These are phyloP conservation scores for Neonectria coccinea DNA, from an alignment of 2,329 filamentous ascomycete genomes.

Conservation along the genomic window DNA sequence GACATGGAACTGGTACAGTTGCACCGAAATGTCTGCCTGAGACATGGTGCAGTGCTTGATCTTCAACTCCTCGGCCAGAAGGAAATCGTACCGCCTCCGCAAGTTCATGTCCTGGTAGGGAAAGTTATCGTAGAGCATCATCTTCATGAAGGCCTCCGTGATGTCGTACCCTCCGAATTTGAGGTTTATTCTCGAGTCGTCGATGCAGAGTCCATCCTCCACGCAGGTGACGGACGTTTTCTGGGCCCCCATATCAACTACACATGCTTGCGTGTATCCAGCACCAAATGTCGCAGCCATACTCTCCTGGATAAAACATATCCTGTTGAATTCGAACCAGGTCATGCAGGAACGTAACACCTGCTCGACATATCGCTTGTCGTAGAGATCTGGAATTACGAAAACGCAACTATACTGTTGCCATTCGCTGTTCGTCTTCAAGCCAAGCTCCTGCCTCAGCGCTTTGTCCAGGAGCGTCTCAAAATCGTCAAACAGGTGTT, in stretches of 20 bases:
- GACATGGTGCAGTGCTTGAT: constrained; percentile 92
- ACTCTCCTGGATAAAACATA: constrained; percentile 97
- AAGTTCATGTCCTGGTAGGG: constrained; percentile 96
- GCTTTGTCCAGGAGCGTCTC: constrained; percentile 88
- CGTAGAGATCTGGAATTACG: constrained; percentile 95
- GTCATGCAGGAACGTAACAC: constrained; percentile 86
- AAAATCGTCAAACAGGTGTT: constrained; percentile 87
- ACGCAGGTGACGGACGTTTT: constrained; percentile 98
- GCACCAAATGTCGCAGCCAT: constrained; percentile 95
- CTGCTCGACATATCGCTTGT: constrained; percentile 90
- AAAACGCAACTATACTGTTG: constrained; percentile 96
- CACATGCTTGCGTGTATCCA: constrained; percentile 92
- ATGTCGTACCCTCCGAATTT: constrained; percentile 95
- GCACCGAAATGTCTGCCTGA: constrained; percentile 88
- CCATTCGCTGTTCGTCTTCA: constrained; percentile 84
- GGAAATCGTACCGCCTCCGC: constrained; percentile 87
- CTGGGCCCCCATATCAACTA: constrained; percentile 95
- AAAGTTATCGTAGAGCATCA: constrained; percentile 97
- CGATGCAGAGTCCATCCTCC: constrained; percentile 93
- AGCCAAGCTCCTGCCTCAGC: constrained; percentile 84
- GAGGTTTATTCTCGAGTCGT: constrained; percentile 93
- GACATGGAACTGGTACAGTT: constrained; percentile 90
- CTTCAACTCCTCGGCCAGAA: constrained; percentile 95
- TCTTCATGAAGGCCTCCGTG: constrained; percentile 94
- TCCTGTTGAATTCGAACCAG: constrained; percentile 88